Evolutionary conservation across 1,284 basidiomycete species (phyloP), one percentile per base, ranked within the genome.

Genomic region (Ganoderma lingzhi): DNA sequence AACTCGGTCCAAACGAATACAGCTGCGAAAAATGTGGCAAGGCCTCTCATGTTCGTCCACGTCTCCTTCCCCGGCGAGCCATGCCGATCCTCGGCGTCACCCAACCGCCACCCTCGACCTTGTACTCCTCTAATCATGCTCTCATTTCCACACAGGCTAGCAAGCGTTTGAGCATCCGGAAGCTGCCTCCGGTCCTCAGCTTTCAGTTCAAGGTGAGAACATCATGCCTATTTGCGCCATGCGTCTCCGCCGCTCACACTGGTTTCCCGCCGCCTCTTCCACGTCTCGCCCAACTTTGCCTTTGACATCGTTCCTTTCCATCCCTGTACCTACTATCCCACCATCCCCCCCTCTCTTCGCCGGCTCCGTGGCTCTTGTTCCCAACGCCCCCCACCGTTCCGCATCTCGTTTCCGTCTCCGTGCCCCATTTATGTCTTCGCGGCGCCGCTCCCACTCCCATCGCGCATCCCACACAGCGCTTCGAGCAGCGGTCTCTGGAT

Each of bases 121-220:
- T 64, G 45, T 65, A 65, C 32, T 44, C 67, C 51, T 68, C 73
- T 73, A 66, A 70, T 41, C 53, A 30, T 70, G 53, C 67, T 35
- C 28, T 14, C 23, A 30, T 17, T 8, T 63, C 42, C 53, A 44
- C 59, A n/a, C 70, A 93, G 88, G 93, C 93, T 0, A 94, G 88
- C 74, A 96, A 97, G 78, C 91, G 95, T 58, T 82, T 99, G 64
- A 94, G 91, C 72, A 91, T 99, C 74, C 89, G 88, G 67, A 92
- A 92, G 71, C 85, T 99, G 4, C 96, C 97, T 0, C 93, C 95
- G 0, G 96, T 98, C 0, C 84, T 99, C 59, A 96, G 94, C 75
- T 95, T 99, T 75, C 97, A 99, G 80, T 93, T 99, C 82, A 99
- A 99, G 87, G 96, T 95, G 65, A 53, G 78, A 62, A 61, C 10